phyloP scores from a whole-genome alignment of 129 eudicot genomes.

The Flaveria bidentis region DNA sequence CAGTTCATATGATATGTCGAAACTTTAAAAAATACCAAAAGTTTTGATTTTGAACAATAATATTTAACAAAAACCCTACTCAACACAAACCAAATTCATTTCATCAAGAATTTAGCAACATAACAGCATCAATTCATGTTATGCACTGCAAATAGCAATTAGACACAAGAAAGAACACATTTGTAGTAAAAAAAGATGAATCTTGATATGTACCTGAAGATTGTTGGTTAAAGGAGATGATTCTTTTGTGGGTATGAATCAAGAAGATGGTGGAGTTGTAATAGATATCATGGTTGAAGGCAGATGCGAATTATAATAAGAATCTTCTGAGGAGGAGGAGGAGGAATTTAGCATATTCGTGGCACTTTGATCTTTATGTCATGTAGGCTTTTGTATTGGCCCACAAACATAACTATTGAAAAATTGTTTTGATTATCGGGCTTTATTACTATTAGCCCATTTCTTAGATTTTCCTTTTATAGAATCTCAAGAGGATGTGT shows the following conservation, averaged over 20 bases:
- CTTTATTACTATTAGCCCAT: too few relatives aligned
- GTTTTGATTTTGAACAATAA: too few relatives aligned
- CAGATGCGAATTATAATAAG: slow-evolving; percentile 46
- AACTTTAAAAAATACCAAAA: too few relatives aligned
- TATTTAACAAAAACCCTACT: too few relatives aligned
- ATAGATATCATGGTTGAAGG: neutral
- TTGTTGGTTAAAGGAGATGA: neutral
- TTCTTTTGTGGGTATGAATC: slow-evolving; percentile 16
- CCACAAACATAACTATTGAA: too few relatives aligned
- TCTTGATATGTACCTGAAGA: slow-evolving; percentile 18
- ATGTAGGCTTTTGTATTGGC: neutral
- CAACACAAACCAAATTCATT: neutral
- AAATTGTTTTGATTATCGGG: too few relatives aligned
- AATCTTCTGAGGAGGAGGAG: slow-evolving; percentile 35
- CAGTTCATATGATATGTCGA: too few relatives aligned
- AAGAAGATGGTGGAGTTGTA: slow-evolving; percentile 9
- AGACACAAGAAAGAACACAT: neutral
- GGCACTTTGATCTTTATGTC: slow-evolving; percentile 24
- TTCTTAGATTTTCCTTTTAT: too few relatives aligned
- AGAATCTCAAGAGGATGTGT: too few relatives aligned
- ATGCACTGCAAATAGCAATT: neutral
- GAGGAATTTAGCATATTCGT: slow-evolving; percentile 39
- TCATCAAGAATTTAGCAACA: neutral
- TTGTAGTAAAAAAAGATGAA: neutral
- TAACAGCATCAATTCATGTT: neutral